phyloP scores from a whole-genome alignment of 768 basidiomycete genomes.

The Termitomyces sp. region DNA sequence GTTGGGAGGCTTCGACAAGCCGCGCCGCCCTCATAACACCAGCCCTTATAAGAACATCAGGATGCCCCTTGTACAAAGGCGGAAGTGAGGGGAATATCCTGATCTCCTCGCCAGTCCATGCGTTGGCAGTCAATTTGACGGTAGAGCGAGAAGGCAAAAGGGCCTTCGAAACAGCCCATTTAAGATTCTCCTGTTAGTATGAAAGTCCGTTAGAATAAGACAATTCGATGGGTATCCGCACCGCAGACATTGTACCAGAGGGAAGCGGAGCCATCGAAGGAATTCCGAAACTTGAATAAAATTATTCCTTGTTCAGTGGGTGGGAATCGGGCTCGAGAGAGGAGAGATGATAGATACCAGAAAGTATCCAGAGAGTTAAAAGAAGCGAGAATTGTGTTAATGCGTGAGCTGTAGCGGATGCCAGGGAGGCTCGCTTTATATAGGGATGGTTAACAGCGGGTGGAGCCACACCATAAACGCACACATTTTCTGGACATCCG shows the following conservation, averaged over 20 bases:
- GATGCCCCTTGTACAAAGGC: constrained; percentile 65
- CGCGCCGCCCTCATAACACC: constrained; percentile 63
- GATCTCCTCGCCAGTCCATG: constrained; percentile 18
- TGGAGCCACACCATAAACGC: too few relatives aligned
- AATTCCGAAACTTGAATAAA: constrained; percentile 25
- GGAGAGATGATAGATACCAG: too few relatives aligned
- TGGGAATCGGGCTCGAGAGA: too few relatives aligned
- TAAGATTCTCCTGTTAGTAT: constrained; percentile 25
- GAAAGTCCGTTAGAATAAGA: constrained; percentile 15
- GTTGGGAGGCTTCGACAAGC: constrained; percentile 26
- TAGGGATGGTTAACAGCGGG: too few relatives aligned
- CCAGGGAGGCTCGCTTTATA: too few relatives aligned
- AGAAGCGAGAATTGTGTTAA: too few relatives aligned
- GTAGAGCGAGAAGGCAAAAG: constrained; percentile 41
- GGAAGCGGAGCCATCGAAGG: constrained; percentile 10
- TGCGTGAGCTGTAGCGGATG: too few relatives aligned
- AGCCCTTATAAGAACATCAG: constrained; percentile 67
- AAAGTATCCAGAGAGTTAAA: too few relatives aligned
- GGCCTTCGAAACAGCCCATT: constrained; percentile 46
- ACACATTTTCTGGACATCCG: too few relatives aligned
- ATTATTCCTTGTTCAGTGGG: too few relatives aligned
- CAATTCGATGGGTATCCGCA: constrained; percentile 39
- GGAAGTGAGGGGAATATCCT: constrained; percentile 57
- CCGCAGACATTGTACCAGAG: constrained; percentile 45
- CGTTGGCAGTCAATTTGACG: constrained; percentile 25